Conservation (phyloP, 1,139 yeast genomes). For the Zygoascus meyerae region DNA sequence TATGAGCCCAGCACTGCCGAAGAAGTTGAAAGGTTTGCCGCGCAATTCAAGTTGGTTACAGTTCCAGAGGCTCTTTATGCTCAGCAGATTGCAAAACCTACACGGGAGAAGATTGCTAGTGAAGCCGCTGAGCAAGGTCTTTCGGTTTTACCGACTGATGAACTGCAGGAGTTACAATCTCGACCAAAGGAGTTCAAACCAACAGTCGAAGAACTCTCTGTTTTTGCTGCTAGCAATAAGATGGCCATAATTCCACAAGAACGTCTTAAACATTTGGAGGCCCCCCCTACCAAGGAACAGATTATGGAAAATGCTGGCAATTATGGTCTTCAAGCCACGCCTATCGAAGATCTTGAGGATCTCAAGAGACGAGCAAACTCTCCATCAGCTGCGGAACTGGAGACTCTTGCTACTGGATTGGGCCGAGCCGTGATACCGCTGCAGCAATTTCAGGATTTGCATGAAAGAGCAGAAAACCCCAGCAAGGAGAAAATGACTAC, state of each 20-base stretch:
- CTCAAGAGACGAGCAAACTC: slow-evolving; percentile 20
- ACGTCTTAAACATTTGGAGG: slow-evolving; percentile 24
- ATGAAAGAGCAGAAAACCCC: slow-evolving; percentile 25
- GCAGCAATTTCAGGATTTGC: slow-evolving; percentile 25
- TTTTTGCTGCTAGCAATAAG: slow-evolving; percentile 26
- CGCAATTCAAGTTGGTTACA: slow-evolving; percentile 21
- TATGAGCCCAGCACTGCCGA: slow-evolving; percentile 20
- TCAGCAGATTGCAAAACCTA: slow-evolving; percentile 17
- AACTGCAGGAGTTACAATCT: slow-evolving; percentile 22
- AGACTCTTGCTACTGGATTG: slow-evolving; percentile 20
- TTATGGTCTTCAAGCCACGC: slow-evolving; percentile 32
- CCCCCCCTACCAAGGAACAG: slow-evolving; percentile 16
- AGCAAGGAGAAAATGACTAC: slow-evolving; percentile 21
- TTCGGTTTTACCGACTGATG: slow-evolving; percentile 25
- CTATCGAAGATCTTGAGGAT: slow-evolving; percentile 29
- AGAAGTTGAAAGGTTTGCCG: slow-evolving; percentile 24
- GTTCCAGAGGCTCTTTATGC: slow-evolving; percentile 19
- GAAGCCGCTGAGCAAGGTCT: slow-evolving; percentile 19
- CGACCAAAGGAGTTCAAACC: slow-evolving; percentile 27
- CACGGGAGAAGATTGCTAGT: slow-evolving; percentile 20
- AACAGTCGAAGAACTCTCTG: slow-evolving; percentile 21
- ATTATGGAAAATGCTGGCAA: slow-evolving; percentile 17
- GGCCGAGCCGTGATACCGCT: slow-evolving; percentile 27
- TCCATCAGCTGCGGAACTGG: slow-evolving; percentile 25
- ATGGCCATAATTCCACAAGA: slow-evolving; percentile 28